Evolutionary conservation across 768 basidiomycete species (phyloP), one percentile per base, ranked within the genome.

Genomic region (Strobilomyces echinocephalus): DNA sequence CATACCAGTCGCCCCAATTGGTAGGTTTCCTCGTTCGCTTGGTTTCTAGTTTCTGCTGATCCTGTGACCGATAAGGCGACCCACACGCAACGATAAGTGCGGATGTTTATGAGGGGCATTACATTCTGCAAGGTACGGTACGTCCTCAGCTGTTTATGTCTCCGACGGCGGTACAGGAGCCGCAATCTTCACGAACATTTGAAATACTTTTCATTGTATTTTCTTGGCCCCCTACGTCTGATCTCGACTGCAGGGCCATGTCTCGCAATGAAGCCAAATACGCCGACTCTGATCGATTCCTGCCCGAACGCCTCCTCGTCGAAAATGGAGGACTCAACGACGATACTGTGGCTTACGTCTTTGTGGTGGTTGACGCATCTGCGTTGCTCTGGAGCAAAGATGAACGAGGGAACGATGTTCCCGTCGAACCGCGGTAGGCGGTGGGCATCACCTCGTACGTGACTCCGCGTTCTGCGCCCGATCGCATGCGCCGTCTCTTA

Each of bases 71-170:
- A 45, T 16, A 49, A 67, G 72, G 67, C 16, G 46, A 73, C 20
- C 69, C 73, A 2, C 74, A 74, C 41, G 58, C 62, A 3, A 50
- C 68, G 9, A 74, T 74, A 1, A 62, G 63, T 21, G 69, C 74
- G 41, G 78, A 79, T 36, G 53, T 72, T 12, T 79, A 79, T 50
- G 61, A 68, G 30, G 74, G 76, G n/a, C 79, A 79, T 55, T 66
- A 78, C 20, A 84, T 85, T 48, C 83, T 83, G 1, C 72, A 75
- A 61, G 83, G 83, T 66, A 15, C 8, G 9, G 8, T 26, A 9
- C 18, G 11, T 33, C 16, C n/a, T 42, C 11, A 42, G 15, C 35
- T 38, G 3, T 48, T 50, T 20, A 39, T 21, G 4, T 20, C 28
- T 44, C 11, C 15, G n/a, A n/a, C n/a, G n/a, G 21, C 2, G 15